phyloP scores from a whole-genome alignment of 2,329 filamentous ascomycete species.

The Stenocarpella maydis region DNA sequence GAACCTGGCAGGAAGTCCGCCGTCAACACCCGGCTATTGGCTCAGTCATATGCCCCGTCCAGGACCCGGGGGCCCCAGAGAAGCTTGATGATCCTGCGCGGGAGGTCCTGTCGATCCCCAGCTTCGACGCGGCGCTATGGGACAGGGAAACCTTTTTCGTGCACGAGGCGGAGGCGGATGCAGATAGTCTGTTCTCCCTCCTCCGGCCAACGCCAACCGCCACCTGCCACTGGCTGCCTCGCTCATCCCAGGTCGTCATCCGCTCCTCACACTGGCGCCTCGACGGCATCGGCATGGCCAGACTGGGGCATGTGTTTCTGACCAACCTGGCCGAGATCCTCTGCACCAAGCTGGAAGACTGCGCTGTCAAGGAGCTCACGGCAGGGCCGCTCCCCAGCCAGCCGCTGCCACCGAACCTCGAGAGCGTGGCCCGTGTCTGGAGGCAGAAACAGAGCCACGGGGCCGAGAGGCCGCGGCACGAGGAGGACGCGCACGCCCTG shows the following conservation, averaged over 20 bases:
- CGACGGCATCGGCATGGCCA: conserved; percentile 37
- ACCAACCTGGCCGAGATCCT: conserved; percentile 31
- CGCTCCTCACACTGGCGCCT: conserved; percentile 38
- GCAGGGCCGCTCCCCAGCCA: too few species aligned
- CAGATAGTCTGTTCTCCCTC: conserved; percentile 32
- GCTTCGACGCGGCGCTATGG: conserved; percentile 32
- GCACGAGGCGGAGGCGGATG: conserved; percentile 21
- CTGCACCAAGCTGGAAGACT: neutral
- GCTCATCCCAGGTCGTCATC: conserved; percentile 33
- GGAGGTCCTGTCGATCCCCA: neutral
- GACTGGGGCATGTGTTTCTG: conserved; percentile 36
- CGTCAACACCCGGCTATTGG: conserved; percentile 34
- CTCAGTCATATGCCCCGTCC: conserved; percentile 26
- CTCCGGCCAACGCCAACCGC: conserved; percentile 32
- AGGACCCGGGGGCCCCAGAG: neutral
- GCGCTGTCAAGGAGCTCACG: neutral
- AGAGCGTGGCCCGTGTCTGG: conserved; percentile 2
- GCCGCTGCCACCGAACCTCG: neutral
- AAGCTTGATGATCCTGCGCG: neutral
- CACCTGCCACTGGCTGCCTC: conserved; percentile 38
- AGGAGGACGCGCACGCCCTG: neutral
- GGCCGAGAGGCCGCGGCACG: neutral
- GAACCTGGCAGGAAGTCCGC: conserved; percentile 36
- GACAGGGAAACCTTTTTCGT: conserved; percentile 30
- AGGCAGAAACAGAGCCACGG: neutral